Conservation (phyloP, 352 stramenopile species). For the Phytophthora sojae region DNA sequence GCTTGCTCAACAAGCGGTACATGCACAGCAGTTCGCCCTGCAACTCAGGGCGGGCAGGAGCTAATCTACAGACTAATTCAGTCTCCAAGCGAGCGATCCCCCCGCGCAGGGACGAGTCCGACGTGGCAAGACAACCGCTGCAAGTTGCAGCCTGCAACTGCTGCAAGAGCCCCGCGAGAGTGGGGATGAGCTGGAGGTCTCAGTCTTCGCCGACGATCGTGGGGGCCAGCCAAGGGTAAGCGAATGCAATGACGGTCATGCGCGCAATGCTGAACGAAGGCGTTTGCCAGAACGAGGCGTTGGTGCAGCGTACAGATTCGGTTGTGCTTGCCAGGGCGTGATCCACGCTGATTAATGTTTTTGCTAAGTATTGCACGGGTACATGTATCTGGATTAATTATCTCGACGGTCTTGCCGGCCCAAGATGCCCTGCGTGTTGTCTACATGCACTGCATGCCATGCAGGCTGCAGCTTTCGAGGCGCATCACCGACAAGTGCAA, state of each 20-base stretch:
- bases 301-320: neutral
- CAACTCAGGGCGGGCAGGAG: conserved; percentile 1
- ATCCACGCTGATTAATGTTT: neutral
- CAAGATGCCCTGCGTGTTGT: conserved; percentile 7
- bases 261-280: neutral
- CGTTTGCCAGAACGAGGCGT: neutral
- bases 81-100: neutral
- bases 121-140: conserved; percentile 13
- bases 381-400: neutral
- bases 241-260: conserved; percentile 3
- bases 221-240: neutral
- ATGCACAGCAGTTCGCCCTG: neutral
- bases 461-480: conserved; percentile 3
- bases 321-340: neutral
- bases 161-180: conserved; percentile 8
- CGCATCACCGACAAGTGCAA: conserved; percentile 3
- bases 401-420: neutral
- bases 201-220: conserved; percentile 15
- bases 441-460: neutral
- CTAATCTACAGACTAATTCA: conserved; percentile 19
- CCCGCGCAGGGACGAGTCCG: conserved; percentile 7
- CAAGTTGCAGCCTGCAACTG: too few species aligned
- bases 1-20: conserved; percentile 21
- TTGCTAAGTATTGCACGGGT: neutral
- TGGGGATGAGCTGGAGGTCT: conserved; percentile 24